phyloP scores from a whole-genome alignment of 1,284 basidiomycete genomes.

The Pseudozyma tsukubaensis region DNA sequence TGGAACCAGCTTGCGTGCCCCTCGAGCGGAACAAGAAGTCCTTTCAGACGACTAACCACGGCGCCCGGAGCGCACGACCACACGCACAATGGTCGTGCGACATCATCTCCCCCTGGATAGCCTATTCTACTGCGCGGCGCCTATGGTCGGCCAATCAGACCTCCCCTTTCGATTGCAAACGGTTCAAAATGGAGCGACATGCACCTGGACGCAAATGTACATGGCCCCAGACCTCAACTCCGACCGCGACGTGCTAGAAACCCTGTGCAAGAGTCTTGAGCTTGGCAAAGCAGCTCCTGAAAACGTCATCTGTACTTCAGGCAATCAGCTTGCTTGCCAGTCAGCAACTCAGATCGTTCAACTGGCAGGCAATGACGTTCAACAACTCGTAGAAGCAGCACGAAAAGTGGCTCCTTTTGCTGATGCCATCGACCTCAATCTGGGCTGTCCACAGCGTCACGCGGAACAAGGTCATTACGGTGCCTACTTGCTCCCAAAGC shows the following conservation, averaged over 20 bases:
- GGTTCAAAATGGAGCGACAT: slow-evolving; percentile 57
- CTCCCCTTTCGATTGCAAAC: slow-evolving; percentile 59
- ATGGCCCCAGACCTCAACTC: slow-evolving; percentile 30
- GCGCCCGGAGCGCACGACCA: not conserved
- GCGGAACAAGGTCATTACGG: slow-evolving; percentile 78
- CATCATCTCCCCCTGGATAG: slow-evolving; percentile 33
- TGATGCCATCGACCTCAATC: slow-evolving; percentile 73
- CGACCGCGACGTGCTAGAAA: slow-evolving; percentile 34
- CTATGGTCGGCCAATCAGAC: slow-evolving; percentile 64
- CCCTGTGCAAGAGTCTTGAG: slow-evolving; percentile 36
- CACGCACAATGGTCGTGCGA: slow-evolving; percentile 17
- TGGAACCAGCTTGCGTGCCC: not conserved
- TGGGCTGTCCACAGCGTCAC: slow-evolving; percentile 79
- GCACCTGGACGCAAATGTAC: slow-evolving; percentile 63
- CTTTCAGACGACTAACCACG: no score
- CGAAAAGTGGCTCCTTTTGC: slow-evolving; percentile 74
- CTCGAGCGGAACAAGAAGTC: not conserved
- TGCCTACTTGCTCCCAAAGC: slow-evolving; percentile 77
- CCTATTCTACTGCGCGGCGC: slow-evolving; percentile 52
- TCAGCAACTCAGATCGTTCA: slow-evolving; percentile 76
- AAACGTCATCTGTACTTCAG: slow-evolving; percentile 7
- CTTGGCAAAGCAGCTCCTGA: slow-evolving; percentile 34
- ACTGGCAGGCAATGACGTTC: slow-evolving; percentile 77
- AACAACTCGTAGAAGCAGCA: slow-evolving; percentile 74
- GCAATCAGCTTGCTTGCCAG: slow-evolving; percentile 7